phyloP scores from a whole-genome alignment of 2,329 filamentous ascomycete genomes.

The Botrytis sinoallii region DNA sequence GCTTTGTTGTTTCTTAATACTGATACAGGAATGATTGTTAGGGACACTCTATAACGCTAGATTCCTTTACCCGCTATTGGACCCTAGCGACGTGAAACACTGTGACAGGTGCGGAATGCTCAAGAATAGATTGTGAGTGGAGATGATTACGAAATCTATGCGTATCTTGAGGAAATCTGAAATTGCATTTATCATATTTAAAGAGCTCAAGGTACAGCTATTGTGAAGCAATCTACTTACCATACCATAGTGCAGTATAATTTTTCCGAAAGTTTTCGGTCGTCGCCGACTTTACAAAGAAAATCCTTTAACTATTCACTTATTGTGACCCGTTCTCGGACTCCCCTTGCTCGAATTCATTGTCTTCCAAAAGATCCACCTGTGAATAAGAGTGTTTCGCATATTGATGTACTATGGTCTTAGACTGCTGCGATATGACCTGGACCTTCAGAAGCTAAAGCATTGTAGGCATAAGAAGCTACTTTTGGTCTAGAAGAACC shows the following conservation, averaged over 20 bases:
- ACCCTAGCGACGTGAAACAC: not conserved
- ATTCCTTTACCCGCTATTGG: not conserved
- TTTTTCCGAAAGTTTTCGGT: not conserved
- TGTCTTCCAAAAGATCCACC: not conserved
- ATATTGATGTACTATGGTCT: not conserved
- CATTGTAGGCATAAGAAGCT: not conserved
- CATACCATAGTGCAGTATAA: not conserved
- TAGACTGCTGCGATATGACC: not conserved
- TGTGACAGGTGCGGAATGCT: slow-evolving; percentile 3
- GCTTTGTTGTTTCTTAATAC: slow-evolving; percentile 17
- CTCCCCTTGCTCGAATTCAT: not conserved
- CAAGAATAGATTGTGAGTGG: slow-evolving; percentile 8
- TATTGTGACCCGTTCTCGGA: slow-evolving; percentile 8
- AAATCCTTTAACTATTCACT: not conserved
- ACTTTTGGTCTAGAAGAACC: not conserved
- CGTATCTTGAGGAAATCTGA: slow-evolving; percentile 9
- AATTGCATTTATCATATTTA: slow-evolving; percentile 15
- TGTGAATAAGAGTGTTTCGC: not conserved
- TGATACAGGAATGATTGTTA: slow-evolving; percentile 13
- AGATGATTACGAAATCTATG: slow-evolving; percentile 14
- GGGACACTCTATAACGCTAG: not conserved
- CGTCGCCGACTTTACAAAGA: slow-evolving; percentile 9
- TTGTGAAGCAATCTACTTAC: not conserved
- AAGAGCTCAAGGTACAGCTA: not conserved
- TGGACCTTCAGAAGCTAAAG: not conserved